Evolutionary conservation across 2,329 filamentous ascomycete species (phyloP), one percentile per base, ranked within the genome.

Genomic region (Beauveria scarabaeidicola): DNA sequence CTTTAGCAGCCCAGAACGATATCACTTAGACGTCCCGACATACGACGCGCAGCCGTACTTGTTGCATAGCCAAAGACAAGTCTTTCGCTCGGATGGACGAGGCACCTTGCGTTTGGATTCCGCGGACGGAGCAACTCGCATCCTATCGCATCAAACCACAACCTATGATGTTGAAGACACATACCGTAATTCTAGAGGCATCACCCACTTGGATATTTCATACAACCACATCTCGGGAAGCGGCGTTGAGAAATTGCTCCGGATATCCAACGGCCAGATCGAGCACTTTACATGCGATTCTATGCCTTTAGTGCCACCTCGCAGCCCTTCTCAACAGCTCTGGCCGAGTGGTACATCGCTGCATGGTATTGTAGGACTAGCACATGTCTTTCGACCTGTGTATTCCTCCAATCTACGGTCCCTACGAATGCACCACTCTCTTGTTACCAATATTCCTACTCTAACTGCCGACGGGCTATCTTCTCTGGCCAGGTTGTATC

Each of bases 381-480:
- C 76, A 0, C 74, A 82, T 64, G 63, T 80, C 9, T 77, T 83
- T 58, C 75, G 82, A 0, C 81, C 82, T 0, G 76, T 80, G 0
- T 70, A 80, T 54, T 81, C 80, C 1, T 77, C 79, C 1, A 81
- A 81, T 62, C 71, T 86, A 5, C 77, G 78, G 36, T 72, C 72
- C 1, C 69, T 86, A 1, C 77, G 79, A 13, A 71, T 84, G 6
- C 84, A 87, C 55, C 84, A 87, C 66, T 86, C 83, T 0, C 63
- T 85, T 2, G 76, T 86, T 6, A 87, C 84, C 0, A 75, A 77
- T 44, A 73, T 82, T 9, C 79, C 78, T 2, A 78, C 77, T 0
- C 63, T 84, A 4, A 61, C 72, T 5, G 68, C 73, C 8, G 69
- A 73, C 1, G 70, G 69, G 10, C 64, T 78, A 4, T 73, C 75